Base-by-base conservation (phyloP, 1,284 basidiomycete genomes). In the Boletus semigastroideus region DNA sequence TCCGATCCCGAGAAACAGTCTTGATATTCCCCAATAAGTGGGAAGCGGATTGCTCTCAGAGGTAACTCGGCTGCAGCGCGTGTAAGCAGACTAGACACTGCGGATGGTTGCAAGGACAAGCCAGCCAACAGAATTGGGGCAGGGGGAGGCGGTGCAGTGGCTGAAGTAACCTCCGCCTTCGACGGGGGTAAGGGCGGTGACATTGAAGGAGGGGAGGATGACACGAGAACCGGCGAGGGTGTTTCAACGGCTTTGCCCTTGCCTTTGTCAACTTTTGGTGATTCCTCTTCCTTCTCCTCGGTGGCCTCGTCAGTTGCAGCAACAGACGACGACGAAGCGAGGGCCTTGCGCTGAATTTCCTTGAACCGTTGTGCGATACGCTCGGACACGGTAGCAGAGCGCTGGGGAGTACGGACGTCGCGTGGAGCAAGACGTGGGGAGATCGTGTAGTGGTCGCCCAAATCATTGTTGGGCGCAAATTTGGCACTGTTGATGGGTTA, bases 1-100 rank as follows among this genome's bases (percentile, higher is more conserved):
- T 92, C 90, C 39, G 90, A 87, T 45, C 90, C 90, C 5, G 82
- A 84, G 68, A 94, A 94, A 54, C 88, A 89, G 59, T 91, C 87
- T 20, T 85, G 82, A 61, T 94, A 94, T 68, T 92, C 90, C 25
- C 92, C 92, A n/a, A 95, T 70, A 20, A 95, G 76, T 1, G 92
- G 87, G 72, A 91, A 85, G 46, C 83, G 86, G 53, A 87, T 79
- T 31, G 83, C 74, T 54, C 79, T 82, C 54, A 85, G 77, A 42
- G 76, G 82, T 52, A 86, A 74, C 65, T 90, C 82, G 20, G 75
- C 70, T 45, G 82, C 78, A 44, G 90, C 84, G 39, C 82, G 81
- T 6, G 74, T 74, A 31, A 94, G 77, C 7, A 94, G 71, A 48
- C 76, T 77, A 17, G 89, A 87, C 33, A 95, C 68, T 2, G 83